Evolutionary conservation across 2,329 filamentous ascomycete genomes (phyloP), one percentile per base, ranked within the genome.

Genomic region (Ambrosiella beaveri): DNA sequence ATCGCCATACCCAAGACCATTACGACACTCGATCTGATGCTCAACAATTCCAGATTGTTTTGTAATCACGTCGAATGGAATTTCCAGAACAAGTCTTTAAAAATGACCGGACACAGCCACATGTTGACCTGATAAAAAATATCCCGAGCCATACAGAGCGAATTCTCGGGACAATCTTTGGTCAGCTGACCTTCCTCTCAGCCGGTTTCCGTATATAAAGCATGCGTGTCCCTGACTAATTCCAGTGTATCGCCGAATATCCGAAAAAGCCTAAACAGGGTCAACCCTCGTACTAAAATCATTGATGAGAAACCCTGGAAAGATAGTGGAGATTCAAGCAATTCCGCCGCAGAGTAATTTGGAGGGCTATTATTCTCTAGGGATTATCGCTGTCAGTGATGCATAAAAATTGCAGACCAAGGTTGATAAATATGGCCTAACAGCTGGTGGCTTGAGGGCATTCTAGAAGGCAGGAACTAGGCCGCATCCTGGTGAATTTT

Each of bases 391-490:
- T 17, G 15, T 17, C n/a, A n/a, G 19, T 11, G 27, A 51, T 51
- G 47, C 19, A 3, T 11, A 51, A 19, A 11, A 15, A 51, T 51
- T 5, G 44, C 8, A 17, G 44, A 15, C 2, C 7, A n/a, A 15
- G n/a, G n/a, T 51, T 35, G 13, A 51, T n/a, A 11, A 19, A 8
- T 11, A 19, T 11, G 8, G 17, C 12, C 27, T 7, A 19, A 11
- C 17, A 2, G 47, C 27, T 11, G 19, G 36, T 51, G 12, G 15
- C 3, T 35, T 6, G 8, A 2, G 5, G 17, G 11, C 6, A 11
- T 51, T 51, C 47, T 51, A 37, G 47, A 51, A 51, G 47, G 47
- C 17, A 51, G 47, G 47, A 51, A 51, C 6, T 49, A 49, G 45
- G 8, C 15, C 8, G 8, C 12, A 49, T 49, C 45, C 47, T 51